Conservation (phyloP, 306 rosid genomes). For the Ceratonia siliqua region DNA sequence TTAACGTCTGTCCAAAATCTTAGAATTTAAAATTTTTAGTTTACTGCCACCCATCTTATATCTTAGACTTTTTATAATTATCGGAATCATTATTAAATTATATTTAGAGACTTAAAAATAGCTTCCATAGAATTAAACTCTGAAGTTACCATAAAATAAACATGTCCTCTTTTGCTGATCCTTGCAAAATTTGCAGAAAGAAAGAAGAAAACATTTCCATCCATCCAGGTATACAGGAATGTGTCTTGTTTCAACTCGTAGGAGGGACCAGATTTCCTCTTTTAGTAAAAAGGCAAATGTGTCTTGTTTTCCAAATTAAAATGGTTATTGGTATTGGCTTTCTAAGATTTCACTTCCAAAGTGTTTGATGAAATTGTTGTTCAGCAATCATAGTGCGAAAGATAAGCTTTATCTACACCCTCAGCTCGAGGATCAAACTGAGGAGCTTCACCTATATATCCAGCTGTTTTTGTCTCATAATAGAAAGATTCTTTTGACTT, state of each 20-base stretch:
- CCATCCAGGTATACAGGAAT: neutral
- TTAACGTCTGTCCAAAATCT: too few relatives aligned
- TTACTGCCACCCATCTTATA: neutral
- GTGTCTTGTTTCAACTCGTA: neutral
- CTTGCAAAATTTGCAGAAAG: neutral
- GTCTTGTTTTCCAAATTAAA: neutral
- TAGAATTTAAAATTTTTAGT: neutral
- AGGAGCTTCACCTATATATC: too few relatives aligned
- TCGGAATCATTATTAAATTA: neutral
- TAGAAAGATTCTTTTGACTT: too few relatives aligned
- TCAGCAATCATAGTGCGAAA: neutral
- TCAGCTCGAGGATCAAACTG: too few relatives aligned
- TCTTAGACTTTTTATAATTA: neutral
- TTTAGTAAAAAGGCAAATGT: neutral
- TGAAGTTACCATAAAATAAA: too few relatives aligned
- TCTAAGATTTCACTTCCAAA: neutral
- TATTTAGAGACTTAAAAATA: too few relatives aligned
- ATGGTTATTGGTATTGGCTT: neutral
- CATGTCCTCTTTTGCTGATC: neutral
- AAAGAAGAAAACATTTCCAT: neutral
- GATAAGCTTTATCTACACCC: too few relatives aligned
- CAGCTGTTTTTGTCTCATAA: too few relatives aligned
- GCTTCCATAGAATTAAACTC: too few relatives aligned
- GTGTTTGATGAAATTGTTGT: neutral
- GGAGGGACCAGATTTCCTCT: neutral